Conservation (phyloP, 768 basidiomycete species). For the Termitomyces sp. region DNA sequence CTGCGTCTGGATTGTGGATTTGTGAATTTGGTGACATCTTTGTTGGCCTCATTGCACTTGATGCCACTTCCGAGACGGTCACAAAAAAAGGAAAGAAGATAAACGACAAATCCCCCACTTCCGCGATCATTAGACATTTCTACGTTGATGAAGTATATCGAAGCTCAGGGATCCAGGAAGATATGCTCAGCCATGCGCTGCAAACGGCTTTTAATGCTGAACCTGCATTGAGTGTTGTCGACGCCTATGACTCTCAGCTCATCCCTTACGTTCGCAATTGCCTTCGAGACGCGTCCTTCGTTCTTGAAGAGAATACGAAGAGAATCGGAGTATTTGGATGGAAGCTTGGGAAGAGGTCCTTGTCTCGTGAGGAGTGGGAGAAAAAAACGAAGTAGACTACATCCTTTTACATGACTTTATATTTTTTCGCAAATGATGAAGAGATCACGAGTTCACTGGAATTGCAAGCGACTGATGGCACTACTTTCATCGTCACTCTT, state of each 20-base stretch:
- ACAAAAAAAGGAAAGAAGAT: slow-evolving; percentile 11
- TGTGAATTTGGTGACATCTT: slow-evolving; percentile 53
- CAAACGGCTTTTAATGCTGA: slow-evolving; percentile 48
- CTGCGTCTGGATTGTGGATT: slow-evolving; percentile 66
- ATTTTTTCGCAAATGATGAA: background rate
- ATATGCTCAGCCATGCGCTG: slow-evolving; percentile 57
- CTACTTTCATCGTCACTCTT: slow-evolving; percentile 12
- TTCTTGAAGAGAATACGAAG: slow-evolving; percentile 33
- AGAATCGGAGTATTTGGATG: slow-evolving; percentile 54
- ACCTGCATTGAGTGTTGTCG: slow-evolving; percentile 37
- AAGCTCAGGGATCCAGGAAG: slow-evolving; percentile 49
- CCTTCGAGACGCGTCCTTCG: slow-evolving; percentile 45
- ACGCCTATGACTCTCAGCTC: slow-evolving; percentile 43
- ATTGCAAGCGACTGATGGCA: slow-evolving; percentile 4
- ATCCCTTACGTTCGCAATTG: slow-evolving; percentile 41
- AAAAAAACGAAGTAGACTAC: slow-evolving; percentile 14
- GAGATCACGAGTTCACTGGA: background rate
- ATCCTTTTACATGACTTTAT: background rate
- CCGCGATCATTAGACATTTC: slow-evolving; percentile 71
- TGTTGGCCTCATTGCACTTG: slow-evolving; percentile 67
- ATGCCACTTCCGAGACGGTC: slow-evolving; percentile 44
- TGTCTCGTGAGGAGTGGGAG: slow-evolving; percentile 45
- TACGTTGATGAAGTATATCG: slow-evolving; percentile 65
- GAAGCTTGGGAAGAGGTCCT: slow-evolving; percentile 38
- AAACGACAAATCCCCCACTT: slow-evolving; percentile 28